A percentile compares a stretch with the other conserved stretches of the same genome.
Evolutionary conservation across 2,329 filamentous ascomycete species (phyloP).

Genomic region (Coniosporium tulheliwenetii): DNA sequence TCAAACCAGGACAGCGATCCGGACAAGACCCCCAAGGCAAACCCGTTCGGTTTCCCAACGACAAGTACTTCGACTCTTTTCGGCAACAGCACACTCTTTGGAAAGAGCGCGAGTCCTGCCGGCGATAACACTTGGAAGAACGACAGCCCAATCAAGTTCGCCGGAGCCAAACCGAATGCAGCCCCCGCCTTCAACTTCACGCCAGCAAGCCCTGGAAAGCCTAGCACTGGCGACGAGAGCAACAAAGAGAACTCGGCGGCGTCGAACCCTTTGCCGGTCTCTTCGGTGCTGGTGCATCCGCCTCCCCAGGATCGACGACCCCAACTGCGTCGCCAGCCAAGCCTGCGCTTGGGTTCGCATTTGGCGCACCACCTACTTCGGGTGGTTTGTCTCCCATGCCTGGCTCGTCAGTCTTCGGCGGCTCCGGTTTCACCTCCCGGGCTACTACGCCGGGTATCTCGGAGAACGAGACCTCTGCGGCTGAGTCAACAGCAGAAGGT

Average conservation of each 20-base stretch:
- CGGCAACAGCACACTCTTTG: conserved; percentile 4
- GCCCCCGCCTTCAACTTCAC: conserved; percentile 5
- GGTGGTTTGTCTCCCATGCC: not conserved
- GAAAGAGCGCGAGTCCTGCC: conserved; percentile 6
- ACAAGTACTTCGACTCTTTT: conserved; percentile 1
- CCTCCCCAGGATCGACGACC: not conserved
- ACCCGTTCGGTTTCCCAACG: not conserved
- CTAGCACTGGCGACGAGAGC: not conserved
- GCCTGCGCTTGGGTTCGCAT: conserved; percentile 1
- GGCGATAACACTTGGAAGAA: conserved; percentile 32
- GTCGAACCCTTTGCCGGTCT: not conserved
- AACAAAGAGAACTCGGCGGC: not conserved
- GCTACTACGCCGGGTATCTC: conserved; percentile 10
- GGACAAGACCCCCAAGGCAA: not conserved
- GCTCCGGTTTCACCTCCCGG: not conserved
- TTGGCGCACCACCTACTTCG: conserved; percentile 3
- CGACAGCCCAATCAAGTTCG: conserved; percentile 32
- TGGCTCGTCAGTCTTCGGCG: not conserved
- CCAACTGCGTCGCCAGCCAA: conserved; percentile 1
- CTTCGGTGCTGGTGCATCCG: not conserved
- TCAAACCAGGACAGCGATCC: not conserved
- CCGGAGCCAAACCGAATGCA: conserved; percentile 8
- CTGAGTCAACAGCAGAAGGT: conserved; percentile 5
- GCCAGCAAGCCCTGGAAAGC: not conserved
- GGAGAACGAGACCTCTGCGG: conserved; percentile 6